A percentile compares a stretch with the other conserved stretches of the same genome.
Conservation (phyloP, 345 rosid genomes). For the Ailanthus altissimus region DNA sequence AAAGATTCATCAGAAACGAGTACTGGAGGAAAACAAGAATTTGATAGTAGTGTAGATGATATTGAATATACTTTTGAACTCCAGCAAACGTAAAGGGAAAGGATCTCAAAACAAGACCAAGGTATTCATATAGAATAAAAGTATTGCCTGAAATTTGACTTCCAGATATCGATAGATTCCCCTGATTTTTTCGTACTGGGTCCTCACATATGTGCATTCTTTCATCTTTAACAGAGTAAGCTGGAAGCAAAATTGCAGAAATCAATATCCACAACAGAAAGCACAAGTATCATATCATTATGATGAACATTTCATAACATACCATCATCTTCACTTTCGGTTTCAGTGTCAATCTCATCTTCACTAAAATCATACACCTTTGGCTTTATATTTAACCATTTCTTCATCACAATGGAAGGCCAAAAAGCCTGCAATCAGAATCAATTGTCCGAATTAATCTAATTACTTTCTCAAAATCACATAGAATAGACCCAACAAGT, state of each 20-base stretch:
- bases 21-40: background rate
- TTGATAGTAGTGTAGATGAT: background rate
- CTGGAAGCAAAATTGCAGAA: constrained; percentile 30
- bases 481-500: constrained; percentile 3
- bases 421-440: constrained; percentile 64
- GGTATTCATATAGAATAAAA: constrained; percentile 15
- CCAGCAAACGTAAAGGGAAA: background rate
- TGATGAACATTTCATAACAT: constrained; percentile 13
- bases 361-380: constrained; percentile 84
- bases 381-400: constrained; percentile 93
- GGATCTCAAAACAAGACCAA: constrained; percentile 7
- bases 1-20: background rate
- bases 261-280: constrained; percentile 19
- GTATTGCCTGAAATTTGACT: constrained; percentile 59
- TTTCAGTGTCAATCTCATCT: constrained; percentile 87
- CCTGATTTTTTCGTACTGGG: constrained; percentile 21
- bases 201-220: constrained; percentile 28
- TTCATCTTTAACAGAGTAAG: constrained; percentile 54
- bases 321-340: constrained; percentile 96
- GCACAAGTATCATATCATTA: background rate
- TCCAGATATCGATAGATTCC: constrained; percentile 36
- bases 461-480: background rate
- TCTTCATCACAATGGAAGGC: constrained; percentile 96
- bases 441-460: constrained; percentile 19
- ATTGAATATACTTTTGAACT: constrained; percentile 15